Percentiles rank a stretch among this genome's conserved stretches.
These are phyloP conservation scores for Mortierella sp. DNA, from an alignment of 371 early-diverging fungal species.

Conservation along the genomic window DNA sequence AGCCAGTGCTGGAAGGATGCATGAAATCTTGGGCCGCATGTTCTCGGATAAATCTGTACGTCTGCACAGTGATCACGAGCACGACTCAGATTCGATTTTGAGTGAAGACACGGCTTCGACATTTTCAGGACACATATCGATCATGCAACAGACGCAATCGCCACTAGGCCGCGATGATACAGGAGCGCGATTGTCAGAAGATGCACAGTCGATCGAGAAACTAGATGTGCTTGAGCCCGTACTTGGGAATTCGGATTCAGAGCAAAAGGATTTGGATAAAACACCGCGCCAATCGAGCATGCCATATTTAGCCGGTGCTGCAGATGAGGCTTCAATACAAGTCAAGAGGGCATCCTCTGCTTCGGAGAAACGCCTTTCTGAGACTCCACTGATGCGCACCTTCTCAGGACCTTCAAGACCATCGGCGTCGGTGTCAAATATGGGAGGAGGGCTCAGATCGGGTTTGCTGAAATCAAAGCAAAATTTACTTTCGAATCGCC, in stretches of 20 bases:
- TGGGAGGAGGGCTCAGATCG: background rate
- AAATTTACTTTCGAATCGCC: constrained; percentile 24
- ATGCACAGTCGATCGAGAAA: constrained; percentile 13
- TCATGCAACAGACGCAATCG: constrained; percentile 14
- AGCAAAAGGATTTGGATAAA: background rate
- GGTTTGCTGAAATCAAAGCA: constrained; percentile 16
- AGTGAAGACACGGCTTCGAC: constrained; percentile 40
- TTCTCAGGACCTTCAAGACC: constrained; percentile 13
- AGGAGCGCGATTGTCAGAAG: background rate
- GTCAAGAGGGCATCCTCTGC: constrained; percentile 10
- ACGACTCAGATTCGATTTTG: constrained; percentile 35
- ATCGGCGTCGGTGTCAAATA: background rate
- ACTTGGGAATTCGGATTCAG: constrained; percentile 33
- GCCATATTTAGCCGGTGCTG: background rate
- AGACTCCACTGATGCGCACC: constrained; percentile 1
- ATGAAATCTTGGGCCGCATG: constrained; percentile 50
- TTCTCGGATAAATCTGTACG: constrained; percentile 39
- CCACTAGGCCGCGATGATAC: background rate
- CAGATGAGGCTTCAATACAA: background rate
- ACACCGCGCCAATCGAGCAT: constrained; percentile 3
- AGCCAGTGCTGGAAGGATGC: constrained; percentile 48
- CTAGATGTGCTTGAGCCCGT: constrained; percentile 41
- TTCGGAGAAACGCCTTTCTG: constrained; percentile 2
- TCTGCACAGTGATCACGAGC: constrained; percentile 29
- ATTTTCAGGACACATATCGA: constrained; percentile 22